Conservation (phyloP, 2,329 filamentous ascomycete species). For the Orbilia blumenaviensis region DNA sequence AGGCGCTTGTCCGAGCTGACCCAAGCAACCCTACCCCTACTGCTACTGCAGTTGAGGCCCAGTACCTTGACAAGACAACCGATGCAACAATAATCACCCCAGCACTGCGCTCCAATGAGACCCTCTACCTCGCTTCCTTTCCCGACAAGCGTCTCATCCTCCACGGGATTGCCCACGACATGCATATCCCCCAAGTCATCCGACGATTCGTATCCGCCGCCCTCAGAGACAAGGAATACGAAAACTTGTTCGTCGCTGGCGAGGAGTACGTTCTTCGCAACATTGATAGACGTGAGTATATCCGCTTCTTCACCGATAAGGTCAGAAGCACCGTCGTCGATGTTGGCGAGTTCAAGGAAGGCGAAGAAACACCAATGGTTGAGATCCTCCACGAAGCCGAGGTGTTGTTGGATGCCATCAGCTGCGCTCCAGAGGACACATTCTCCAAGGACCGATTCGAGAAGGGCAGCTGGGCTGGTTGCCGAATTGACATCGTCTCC, state of each 20-base stretch:
- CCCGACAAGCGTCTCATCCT: slow-evolving; percentile 41
- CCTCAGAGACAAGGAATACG: slow-evolving; percentile 46
- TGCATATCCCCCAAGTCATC: slow-evolving; percentile 42
- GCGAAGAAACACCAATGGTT: slow-evolving; percentile 15
- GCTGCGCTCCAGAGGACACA: slow-evolving; percentile 34
- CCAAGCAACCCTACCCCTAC: slow-evolving; percentile 36
- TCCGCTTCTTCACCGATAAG: slow-evolving; percentile 30
- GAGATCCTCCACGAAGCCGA: slow-evolving; percentile 43
- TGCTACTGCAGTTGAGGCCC: slow-evolving; percentile 36
- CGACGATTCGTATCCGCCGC: slow-evolving; percentile 40
- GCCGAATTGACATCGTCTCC: slow-evolving; percentile 35
- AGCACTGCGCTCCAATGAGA: slow-evolving; percentile 29
- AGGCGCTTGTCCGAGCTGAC: slow-evolving; percentile 31
- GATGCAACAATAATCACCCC: slow-evolving; percentile 25
- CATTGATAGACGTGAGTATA: slow-evolving; percentile 29
- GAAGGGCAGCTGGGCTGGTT: slow-evolving; percentile 47
- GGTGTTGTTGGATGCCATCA: slow-evolving; percentile 42
- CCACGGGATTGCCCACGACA: slow-evolving; percentile 40
- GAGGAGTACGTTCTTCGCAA: slow-evolving; percentile 50
- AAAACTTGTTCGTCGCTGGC: slow-evolving; percentile 29
- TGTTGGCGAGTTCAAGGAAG: slow-evolving; percentile 26
- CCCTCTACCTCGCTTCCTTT: slow-evolving; percentile 35
- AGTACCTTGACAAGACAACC: slow-evolving; percentile 40
- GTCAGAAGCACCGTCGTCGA: slow-evolving; percentile 21
- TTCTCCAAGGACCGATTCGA: slow-evolving; percentile 21